Evolutionary conservation across 352 stramenopile genomes (phyloP).

Genomic region (Phytophthora syringae): DNA sequence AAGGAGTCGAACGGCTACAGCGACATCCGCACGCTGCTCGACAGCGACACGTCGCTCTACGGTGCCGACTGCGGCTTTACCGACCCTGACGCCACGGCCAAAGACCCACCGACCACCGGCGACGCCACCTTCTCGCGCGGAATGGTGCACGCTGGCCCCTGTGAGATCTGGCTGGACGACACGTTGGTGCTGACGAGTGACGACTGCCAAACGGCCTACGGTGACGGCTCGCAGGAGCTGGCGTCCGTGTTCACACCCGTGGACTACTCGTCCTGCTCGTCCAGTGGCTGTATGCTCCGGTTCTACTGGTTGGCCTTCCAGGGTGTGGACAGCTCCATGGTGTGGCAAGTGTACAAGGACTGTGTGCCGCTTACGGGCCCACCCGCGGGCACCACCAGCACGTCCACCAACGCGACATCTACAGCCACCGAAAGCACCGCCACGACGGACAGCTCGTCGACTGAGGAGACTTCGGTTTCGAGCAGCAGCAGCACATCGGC

Average conservation of each 20-base stretch:
- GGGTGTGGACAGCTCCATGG: constrained; percentile 25
- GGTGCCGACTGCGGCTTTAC: constrained; percentile 38
- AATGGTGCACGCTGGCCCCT: too few species aligned
- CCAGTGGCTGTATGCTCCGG: constrained; percentile 33
- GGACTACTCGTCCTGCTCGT: constrained; percentile 37
- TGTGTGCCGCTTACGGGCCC: constrained; percentile 27
- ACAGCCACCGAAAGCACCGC: constrained; percentile 4
- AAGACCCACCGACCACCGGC: constrained; percentile 23
- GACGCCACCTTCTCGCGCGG: too few species aligned
- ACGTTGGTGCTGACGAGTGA: constrained; percentile 31
- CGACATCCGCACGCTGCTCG: constrained; percentile 33
- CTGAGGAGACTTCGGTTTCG: constrained; percentile 1
- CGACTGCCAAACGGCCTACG: constrained; percentile 35
- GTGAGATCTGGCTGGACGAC: too few species aligned
- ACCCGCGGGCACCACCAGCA: constrained; percentile 19
- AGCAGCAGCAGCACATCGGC: constrained; percentile 15
- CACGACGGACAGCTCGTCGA: constrained; percentile 4
- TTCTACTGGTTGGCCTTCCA: too few species aligned
- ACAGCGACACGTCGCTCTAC: constrained; percentile 34
- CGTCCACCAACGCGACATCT: constrained; percentile 27
- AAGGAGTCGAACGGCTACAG: constrained; percentile 22
- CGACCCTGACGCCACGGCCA: constrained; percentile 26
- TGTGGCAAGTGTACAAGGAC: constrained; percentile 45
- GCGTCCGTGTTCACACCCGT: constrained; percentile 36
- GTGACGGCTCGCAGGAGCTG: constrained; percentile 21